Base-by-base conservation (phyloP, 1,139 yeast genomes). In the Kodamaea sp. region DNA sequence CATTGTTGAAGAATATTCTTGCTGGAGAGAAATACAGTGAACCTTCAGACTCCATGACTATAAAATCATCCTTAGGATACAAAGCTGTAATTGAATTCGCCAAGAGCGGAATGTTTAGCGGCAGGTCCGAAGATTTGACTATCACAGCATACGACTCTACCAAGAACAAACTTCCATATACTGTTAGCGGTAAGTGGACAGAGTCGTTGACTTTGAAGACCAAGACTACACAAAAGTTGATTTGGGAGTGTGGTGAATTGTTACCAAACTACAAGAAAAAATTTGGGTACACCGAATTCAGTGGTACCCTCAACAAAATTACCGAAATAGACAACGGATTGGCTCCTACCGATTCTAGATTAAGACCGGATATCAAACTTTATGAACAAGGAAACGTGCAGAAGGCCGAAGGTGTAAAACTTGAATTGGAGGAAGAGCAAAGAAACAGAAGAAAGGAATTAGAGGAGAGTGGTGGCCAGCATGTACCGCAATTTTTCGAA, bases 11-110 rank as follows among this genome's bases (percentile, higher is more conserved):
- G 50, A 90, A 90, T 53, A 73, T 92, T 35, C 81, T 92, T 52
- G 96, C 97, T 3, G 98, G 98, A 20, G 97, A 92, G 51, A 85
- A 88, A 57, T 92, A 89, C 57, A 70, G 88, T n/a, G 98, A 92
- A 55, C 98, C 98, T 2, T 70, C 75, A 2, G 83, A 88, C 7
- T 60, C 80, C 3, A 70, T 88, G 44, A 78, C 83, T 0, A 71
- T 92, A 4, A 75, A 76, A 32, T 78, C 92, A 3, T 76, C 88
- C 2, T 66, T 65, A 12, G 95, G 95, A 0, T 70, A 73, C 30
- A 76, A 70, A 43, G 87, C 95, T 1, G 72, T 75, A 5, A 79
- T 86, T 18, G 86, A 78, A 32, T 90, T 86, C 64, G 85, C 87
- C 35, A 62, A 73, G 52, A 64, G 74, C 38, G 79, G 90, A 44